Conservation (phyloP, 208 protist genomes). For the Trypanosoma theileri region DNA sequence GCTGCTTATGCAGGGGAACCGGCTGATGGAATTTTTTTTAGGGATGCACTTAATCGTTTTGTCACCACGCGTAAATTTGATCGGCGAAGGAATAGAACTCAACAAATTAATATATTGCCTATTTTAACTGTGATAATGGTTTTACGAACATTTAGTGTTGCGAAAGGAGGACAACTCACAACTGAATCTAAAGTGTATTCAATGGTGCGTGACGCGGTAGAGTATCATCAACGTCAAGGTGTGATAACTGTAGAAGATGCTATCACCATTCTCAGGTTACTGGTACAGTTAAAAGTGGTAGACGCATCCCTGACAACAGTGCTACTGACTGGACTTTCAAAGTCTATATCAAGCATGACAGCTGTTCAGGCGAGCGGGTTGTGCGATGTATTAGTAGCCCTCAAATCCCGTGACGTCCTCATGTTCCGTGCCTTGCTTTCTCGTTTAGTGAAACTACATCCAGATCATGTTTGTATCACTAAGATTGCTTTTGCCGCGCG, state of each 20-base stretch:
- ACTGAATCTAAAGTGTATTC: conserved; percentile 22
- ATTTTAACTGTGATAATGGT: conserved; percentile 15
- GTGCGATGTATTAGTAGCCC: conserved; percentile 21
- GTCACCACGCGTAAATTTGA: conserved; percentile 24
- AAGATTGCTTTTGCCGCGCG: conserved; percentile 20
- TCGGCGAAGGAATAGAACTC: conserved; percentile 11
- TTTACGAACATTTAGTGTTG: conserved; percentile 17
- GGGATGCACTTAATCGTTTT: conserved; percentile 22
- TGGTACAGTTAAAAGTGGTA: conserved; percentile 10
- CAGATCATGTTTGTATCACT: conserved; percentile 15
- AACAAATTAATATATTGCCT: conserved; percentile 5
- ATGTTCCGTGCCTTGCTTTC: conserved; percentile 29
- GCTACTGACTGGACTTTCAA: conserved; percentile 25
- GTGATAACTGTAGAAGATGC: conserved; percentile 2
- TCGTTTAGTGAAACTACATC: conserved; percentile 7
- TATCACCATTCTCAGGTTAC: conserved; percentile 16
- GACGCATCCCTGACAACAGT: conserved; percentile 11
- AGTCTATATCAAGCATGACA: conserved; percentile 19
- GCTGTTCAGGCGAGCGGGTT: conserved; percentile 6
- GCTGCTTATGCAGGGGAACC: conserved; percentile 21
- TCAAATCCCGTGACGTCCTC: conserved; percentile 26
- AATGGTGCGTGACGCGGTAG: conserved; percentile 22
- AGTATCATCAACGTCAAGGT: conserved; percentile 10
- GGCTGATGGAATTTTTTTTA: conserved; percentile 18
- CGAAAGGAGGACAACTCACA: conserved; percentile 11